Base-by-base conservation (phyloP, 1,284 basidiomycete species). In the Trichosporon inkin region DNA sequence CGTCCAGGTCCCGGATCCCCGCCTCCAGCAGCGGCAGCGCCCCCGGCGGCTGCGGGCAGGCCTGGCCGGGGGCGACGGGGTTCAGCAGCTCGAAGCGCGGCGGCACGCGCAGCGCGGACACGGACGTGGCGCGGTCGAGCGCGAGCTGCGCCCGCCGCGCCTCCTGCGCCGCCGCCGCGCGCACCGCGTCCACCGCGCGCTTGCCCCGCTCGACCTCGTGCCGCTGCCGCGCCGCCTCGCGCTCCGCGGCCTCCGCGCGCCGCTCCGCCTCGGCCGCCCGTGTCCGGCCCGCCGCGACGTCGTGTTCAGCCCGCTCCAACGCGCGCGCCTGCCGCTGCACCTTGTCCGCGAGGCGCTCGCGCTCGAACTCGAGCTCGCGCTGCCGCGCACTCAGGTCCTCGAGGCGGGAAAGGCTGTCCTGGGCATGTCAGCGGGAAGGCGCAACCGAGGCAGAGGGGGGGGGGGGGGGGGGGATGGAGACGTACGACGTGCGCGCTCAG, bases 291-390 rank as follows among this genome's bases (percentile, higher is more conserved):
- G 55, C 80, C 81, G 60, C 86, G 83, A 66, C 16, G 76, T 83
- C 52, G 82, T 82, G 19, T 79, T 77, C 56, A 79, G 81, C 72
- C 87, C 63, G 56, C 2, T 62, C 52, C 28, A 63, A 62, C 2
- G 61, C 44, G 1, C 41, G 61, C 32, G 65, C 62, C 4, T 62
- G 28, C 37, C 55, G 52, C n/a, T 54, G 59, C 16, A 53, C 82
- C 81, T 88, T 85, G 16, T 84, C 83, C 37, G 78, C 76, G 49
- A 92, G 80, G 1, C 91, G 84, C 68, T 93, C 90, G 61, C 90
- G 82, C 68, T 95, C 92, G 65, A 94, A 93, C 10, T 85, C 83
- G 2, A 92, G 77, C 0, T 88, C 91, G 16, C 89, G 82, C 39
- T 90, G 78, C 65, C 89, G 88, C 0, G 88, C 86, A 0, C 85